Conservation (phyloP, 192 early-diverging fungal species). For the Backusella tuberculispora region DNA sequence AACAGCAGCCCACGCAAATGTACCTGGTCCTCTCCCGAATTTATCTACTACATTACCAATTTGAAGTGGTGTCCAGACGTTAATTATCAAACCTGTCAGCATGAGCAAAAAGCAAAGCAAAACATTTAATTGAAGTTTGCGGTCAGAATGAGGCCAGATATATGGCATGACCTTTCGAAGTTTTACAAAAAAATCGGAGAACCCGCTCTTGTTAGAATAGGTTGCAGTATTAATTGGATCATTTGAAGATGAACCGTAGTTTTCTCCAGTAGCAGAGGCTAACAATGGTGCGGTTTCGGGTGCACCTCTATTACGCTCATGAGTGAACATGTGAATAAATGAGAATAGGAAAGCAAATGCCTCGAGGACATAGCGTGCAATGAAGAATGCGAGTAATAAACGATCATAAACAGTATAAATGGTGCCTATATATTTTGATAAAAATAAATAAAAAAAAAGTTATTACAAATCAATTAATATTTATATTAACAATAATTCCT, state of each 20-base stretch:
- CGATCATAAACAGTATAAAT: slow-evolving; percentile 37
- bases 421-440: neutral
- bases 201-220: neutral
- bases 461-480: neutral
- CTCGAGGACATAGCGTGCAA: slow-evolving; percentile 47
- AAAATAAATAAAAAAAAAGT: neutral
- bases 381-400: slow-evolving; percentile 45
- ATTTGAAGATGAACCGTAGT: slow-evolving; percentile 12
- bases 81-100: slow-evolving; percentile 70
- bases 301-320: neutral
- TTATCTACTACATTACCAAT: slow-evolving; percentile 79
- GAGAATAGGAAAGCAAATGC: slow-evolving; percentile 37
- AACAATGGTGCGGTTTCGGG: slow-evolving; percentile 32
- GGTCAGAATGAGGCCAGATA: slow-evolving; percentile 75
- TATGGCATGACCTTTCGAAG: slow-evolving; percentile 76
- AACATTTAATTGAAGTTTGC: slow-evolving; percentile 68
- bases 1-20: slow-evolving; percentile 54
- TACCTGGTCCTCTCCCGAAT: slow-evolving; percentile 11
- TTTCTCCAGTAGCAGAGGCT: slow-evolving; percentile 8
- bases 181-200: slow-evolving; percentile 52
- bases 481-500: neutral
- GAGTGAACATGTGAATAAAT: slow-evolving; percentile 33
- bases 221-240: slow-evolving; percentile 29
- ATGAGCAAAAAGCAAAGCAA: slow-evolving; percentile 71
- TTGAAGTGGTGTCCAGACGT: slow-evolving; percentile 82